A percentile compares a stretch with the other conserved stretches of the same genome.
Conservation (phyloP, 2,329 filamentous ascomycete species). For the Ascocoryne sarcoides region DNA sequence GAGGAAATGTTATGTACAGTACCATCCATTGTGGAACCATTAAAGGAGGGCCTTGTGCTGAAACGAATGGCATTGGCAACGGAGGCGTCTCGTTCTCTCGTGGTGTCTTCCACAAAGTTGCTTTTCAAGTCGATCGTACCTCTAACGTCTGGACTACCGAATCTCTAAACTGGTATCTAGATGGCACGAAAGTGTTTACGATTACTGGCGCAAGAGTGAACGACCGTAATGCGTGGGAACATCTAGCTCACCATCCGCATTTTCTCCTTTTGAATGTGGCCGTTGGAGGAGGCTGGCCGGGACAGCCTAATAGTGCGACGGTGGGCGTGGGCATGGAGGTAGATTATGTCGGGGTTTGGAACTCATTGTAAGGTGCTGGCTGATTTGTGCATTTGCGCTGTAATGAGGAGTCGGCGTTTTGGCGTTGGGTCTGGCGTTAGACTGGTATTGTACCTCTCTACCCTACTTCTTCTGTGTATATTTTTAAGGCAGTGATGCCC, state of each 20-base stretch:
- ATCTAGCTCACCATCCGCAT: conserved; percentile 26
- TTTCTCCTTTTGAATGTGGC: conserved; percentile 35
- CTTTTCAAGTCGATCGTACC: conserved; percentile 30
- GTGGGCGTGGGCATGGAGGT: conserved; percentile 31
- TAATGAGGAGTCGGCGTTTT: no score
- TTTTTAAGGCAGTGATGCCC: no score
- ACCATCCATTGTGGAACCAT: conserved; percentile 36
- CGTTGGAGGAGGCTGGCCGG: conserved; percentile 30
- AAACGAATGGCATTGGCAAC: conserved; percentile 30
- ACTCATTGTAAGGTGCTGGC: no score
- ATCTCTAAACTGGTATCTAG: conserved; percentile 30
- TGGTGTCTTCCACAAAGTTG: conserved; percentile 29
- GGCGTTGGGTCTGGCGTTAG: no score
- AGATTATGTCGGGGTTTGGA: conserved; percentile 34
- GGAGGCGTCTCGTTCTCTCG: conserved; percentile 17
- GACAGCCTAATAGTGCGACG: conserved; percentile 30
- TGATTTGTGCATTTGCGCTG: no score
- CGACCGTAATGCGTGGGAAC: conserved; percentile 25
- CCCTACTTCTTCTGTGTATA: no score
- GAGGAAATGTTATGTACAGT: conserved; percentile 28
- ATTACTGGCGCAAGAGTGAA: conserved; percentile 25
- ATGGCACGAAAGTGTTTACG: conserved; percentile 25
- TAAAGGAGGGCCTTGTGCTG: conserved; percentile 35
- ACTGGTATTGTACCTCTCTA: no score
- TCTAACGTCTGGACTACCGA: conserved; percentile 22